phyloP scores from a whole-genome alignment of 148 eudicot genomes.

The Amaranthus cruentus region DNA sequence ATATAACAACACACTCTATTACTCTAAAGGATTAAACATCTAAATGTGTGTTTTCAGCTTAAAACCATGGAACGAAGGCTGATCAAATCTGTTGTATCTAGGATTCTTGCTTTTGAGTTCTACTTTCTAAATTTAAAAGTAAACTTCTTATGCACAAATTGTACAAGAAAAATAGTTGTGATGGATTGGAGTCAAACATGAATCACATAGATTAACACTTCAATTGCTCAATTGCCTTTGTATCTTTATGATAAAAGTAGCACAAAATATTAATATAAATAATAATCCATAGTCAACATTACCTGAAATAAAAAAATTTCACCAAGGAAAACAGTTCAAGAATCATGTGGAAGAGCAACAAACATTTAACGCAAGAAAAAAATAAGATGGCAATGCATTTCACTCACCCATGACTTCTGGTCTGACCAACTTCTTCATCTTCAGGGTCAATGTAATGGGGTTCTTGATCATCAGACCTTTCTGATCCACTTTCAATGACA shows the following conservation, averaged over 20 bases:
- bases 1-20: not conserved
- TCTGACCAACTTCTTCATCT: conserved; percentile 89
- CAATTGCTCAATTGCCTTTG: not conserved
- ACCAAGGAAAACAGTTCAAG: conserved; percentile 7
- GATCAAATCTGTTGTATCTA: not conserved
- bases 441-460: conserved; percentile 64
- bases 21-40: not conserved
- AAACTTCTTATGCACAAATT: not conserved
- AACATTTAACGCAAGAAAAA: not conserved
- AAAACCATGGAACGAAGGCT: not conserved
- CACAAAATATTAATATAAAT: not conserved
- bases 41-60: not conserved
- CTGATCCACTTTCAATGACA: conserved; percentile 78
- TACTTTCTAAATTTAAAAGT: not conserved
- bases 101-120: not conserved
- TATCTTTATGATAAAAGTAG: not conserved
- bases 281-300: not conserved
- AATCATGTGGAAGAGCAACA: not conserved
- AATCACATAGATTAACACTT: not conserved
- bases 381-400: not conserved
- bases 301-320: not conserved
- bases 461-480: conserved; percentile 75
- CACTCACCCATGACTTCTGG: conserved; percentile 63
- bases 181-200: not conserved
- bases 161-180: not conserved